Evolutionary conservation across 371 early-diverging fungal genomes (phyloP).

Genomic region (Blastocladiella emersonii): DNA sequence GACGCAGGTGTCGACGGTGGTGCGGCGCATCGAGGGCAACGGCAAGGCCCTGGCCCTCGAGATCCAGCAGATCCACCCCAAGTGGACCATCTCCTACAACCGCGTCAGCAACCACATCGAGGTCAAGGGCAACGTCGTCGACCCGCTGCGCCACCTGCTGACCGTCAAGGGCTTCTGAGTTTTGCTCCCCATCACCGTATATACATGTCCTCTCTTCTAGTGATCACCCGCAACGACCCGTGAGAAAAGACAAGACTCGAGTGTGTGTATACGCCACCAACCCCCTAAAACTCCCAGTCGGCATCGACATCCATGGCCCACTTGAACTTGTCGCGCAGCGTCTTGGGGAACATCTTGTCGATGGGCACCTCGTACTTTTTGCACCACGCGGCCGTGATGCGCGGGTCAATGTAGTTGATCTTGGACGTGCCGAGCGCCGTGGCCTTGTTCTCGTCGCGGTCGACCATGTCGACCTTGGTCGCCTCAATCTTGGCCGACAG

Average conservation of each 20-base stretch:
- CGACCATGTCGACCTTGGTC: slow-evolving; percentile 47
- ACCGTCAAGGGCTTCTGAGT: not conserved
- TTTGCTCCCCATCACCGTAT: no score
- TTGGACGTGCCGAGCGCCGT: slow-evolving; percentile 95
- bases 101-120: not conserved
- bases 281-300: slow-evolving; percentile 36
- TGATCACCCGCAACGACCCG: no score
- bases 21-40: not conserved
- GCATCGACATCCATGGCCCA: slow-evolving; percentile 77
- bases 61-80: not conserved
- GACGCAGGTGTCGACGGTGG: not conserved
- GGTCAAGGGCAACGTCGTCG: not conserved
- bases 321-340: slow-evolving; percentile 83
- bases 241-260: no score
- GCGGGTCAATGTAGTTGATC: slow-evolving; percentile 95
- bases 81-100: not conserved
- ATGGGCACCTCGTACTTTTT: slow-evolving; percentile 68
- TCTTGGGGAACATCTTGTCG: slow-evolving; percentile 83
- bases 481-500: slow-evolving; percentile 51
- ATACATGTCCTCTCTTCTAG: no score
- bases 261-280: not conserved
- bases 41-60: not conserved
- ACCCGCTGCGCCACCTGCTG: not conserved
- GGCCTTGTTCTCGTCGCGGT: slow-evolving; percentile 92
- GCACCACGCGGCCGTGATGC: slow-evolving; percentile 91